These are phyloP conservation scores for Hericium rajendrae DNA, from an alignment of 768 basidiomycete species.

Conservation along the genomic window DNA sequence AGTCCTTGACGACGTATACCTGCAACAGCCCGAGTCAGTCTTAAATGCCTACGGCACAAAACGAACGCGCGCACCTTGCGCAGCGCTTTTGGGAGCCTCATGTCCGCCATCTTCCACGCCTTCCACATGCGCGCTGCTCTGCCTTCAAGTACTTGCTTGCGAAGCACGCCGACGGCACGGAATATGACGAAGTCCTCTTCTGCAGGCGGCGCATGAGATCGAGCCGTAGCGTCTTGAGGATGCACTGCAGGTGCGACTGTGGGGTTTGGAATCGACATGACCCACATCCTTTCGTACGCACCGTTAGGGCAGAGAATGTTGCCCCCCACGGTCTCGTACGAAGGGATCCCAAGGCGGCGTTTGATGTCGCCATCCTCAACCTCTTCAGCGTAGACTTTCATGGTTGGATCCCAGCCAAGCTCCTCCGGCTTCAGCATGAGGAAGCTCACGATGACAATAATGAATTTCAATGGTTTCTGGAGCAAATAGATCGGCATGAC, in stretches of 20 bases:
- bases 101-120: background rate
- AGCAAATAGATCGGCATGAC: background rate
- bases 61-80: background rate
- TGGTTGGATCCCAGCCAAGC: background rate
- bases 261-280: background rate
- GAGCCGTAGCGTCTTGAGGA: too few species aligned
- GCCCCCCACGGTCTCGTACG: background rate
- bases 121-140: background rate
- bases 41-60: too few species aligned
- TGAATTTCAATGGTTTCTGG: background rate
- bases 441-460: background rate
- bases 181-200: background rate
- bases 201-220: too few species aligned
- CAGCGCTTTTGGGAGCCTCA: background rate
- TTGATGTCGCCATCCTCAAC: background rate
- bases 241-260: too few species aligned
- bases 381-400: background rate
- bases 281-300: background rate
- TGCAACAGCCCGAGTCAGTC: background rate
- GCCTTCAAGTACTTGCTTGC: background rate
- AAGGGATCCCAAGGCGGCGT: background rate
- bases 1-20: background rate
- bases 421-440: background rate
- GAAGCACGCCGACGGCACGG: background rate
- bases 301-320: too few species aligned